phyloP scores from a whole-genome alignment of 495 filamentous ascomycete species.

The Penicillium coprophilum region DNA sequence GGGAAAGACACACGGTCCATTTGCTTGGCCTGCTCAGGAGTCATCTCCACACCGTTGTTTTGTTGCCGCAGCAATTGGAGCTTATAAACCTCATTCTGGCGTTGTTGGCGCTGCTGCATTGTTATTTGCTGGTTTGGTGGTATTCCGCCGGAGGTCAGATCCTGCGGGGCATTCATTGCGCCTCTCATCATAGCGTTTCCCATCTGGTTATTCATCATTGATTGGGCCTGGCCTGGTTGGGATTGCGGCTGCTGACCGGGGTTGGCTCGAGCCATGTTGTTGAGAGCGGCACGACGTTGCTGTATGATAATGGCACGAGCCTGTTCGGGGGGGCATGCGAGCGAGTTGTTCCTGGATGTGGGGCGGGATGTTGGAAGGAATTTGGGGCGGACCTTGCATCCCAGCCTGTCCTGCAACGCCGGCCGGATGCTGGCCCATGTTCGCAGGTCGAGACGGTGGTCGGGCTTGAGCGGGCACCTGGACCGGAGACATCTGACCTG shows the following conservation, averaged over 20 bases:
- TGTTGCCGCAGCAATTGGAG: slow-evolving; percentile 42
- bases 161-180: slow-evolving; percentile 37
- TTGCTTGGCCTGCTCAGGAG: slow-evolving; percentile 41
- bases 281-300: slow-evolving; percentile 36
- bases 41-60: slow-evolving; percentile 45
- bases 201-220: slow-evolving; percentile 40
- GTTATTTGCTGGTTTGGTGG: slow-evolving; percentile 38
- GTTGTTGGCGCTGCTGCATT: slow-evolving; percentile 40
- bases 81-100: slow-evolving; percentile 37
- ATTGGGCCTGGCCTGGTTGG: slow-evolving; percentile 40
- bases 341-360: slow-evolving; percentile 37
- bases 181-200: slow-evolving; percentile 35
- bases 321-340: slow-evolving; percentile 38
- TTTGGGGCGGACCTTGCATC: slow-evolving; percentile 38
- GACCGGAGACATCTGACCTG: slow-evolving; percentile 46
- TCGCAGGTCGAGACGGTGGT: slow-evolving; percentile 39
- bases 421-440: slow-evolving; percentile 33
- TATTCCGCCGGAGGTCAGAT: slow-evolving; percentile 32
- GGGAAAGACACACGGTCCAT: slow-evolving; percentile 50
- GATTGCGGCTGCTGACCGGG: slow-evolving; percentile 32
- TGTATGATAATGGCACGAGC: slow-evolving; percentile 36
- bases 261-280: slow-evolving; percentile 31
- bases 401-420: slow-evolving; percentile 33
- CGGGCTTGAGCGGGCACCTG: slow-evolving; percentile 40
- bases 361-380: slow-evolving; percentile 38